A percentile compares a stretch with the other conserved stretches of the same genome.
Conservation (phyloP, 345 rosid species). For the Limnanthes douglasii region DNA sequence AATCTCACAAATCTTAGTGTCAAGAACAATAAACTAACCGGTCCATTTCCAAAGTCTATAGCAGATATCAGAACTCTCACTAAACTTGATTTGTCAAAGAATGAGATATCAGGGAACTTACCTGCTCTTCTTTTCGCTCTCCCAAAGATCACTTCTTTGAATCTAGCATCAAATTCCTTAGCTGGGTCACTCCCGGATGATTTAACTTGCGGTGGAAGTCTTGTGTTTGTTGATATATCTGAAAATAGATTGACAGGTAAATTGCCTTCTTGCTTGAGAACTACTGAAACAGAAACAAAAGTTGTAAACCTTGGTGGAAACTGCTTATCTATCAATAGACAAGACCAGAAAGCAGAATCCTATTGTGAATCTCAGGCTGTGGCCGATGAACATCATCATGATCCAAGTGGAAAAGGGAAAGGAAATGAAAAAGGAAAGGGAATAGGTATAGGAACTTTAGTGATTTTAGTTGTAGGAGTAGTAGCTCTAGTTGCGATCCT, state of each 20-base stretch:
- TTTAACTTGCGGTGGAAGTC: slow-evolving; percentile 34
- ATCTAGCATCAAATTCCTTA: slow-evolving; percentile 37
- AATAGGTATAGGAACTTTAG: slow-evolving; percentile 23
- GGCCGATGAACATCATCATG: slow-evolving; percentile 7
- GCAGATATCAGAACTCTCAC: slow-evolving; percentile 10
- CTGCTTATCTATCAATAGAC: slow-evolving; percentile 29
- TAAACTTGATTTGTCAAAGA: slow-evolving; percentile 18
- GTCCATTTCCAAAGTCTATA: slow-evolving; percentile 26
- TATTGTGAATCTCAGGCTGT: slow-evolving; percentile 22
- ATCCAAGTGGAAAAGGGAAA: too few species aligned
- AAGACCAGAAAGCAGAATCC: slow-evolving; percentile 34
- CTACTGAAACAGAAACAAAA: slow-evolving; percentile 10
- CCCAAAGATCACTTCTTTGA: slow-evolving; percentile 35
- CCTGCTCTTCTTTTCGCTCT: slow-evolving; percentile 33
- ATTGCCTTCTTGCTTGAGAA: slow-evolving; percentile 41
- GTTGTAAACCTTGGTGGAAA: slow-evolving; percentile 29
- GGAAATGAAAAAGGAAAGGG: slow-evolving; percentile 14
- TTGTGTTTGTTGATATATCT: slow-evolving; percentile 44
- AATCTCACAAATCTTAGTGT: slow-evolving; percentile 35
- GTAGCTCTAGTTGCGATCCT: slow-evolving; percentile 18
- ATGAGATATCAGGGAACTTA: slow-evolving; percentile 28
- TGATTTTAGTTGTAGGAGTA: slow-evolving; percentile 22
- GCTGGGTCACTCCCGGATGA: slow-evolving; percentile 35
- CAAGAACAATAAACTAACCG: slow-evolving; percentile 27
- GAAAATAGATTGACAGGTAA: slow-evolving; percentile 40